phyloP scores from a whole-genome alignment of 176 grass and related monocot species.

The Miscanthus lutarioriparius region DNA sequence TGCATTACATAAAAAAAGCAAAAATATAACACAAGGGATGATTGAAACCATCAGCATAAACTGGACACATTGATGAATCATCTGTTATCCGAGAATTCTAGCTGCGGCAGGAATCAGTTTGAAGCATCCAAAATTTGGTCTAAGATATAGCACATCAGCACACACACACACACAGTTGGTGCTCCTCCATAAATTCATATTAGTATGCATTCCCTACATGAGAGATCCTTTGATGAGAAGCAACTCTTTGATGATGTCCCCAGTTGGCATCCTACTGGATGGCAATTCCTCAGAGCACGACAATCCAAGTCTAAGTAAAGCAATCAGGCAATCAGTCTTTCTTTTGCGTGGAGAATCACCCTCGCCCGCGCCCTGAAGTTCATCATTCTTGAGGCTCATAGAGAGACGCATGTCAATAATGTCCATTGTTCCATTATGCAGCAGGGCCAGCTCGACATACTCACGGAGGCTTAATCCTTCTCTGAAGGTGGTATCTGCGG shows the following conservation, averaged over 20 bases:
- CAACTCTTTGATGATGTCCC: neutral
- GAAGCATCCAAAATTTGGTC: too few species aligned
- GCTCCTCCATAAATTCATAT: too few species aligned
- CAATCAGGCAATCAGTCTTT: neutral
- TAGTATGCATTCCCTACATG: too few species aligned
- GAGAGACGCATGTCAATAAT: neutral
- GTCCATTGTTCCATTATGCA: neutral
- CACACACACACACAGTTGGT: too few species aligned
- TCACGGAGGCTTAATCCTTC: conserved; percentile 4
- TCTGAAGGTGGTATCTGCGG: conserved; percentile 14
- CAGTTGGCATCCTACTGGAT: neutral
- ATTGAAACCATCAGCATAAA: too few species aligned
- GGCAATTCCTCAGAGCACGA: neutral
- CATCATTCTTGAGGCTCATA: neutral
- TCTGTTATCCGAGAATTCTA: too few species aligned
- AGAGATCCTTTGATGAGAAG: neutral
- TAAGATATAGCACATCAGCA: too few species aligned
- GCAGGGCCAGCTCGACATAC: neutral
- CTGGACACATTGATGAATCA: too few species aligned
- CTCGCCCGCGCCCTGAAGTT: neutral
- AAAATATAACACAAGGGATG: too few species aligned
- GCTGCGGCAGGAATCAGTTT: too few species aligned
- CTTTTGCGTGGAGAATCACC: neutral
- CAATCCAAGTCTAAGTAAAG: neutral
- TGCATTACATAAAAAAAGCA: too few species aligned